These are phyloP conservation scores for Gaertneriomyces sp. DNA, from an alignment of 192 early-diverging fungal genomes.

Conservation along the genomic window DNA sequence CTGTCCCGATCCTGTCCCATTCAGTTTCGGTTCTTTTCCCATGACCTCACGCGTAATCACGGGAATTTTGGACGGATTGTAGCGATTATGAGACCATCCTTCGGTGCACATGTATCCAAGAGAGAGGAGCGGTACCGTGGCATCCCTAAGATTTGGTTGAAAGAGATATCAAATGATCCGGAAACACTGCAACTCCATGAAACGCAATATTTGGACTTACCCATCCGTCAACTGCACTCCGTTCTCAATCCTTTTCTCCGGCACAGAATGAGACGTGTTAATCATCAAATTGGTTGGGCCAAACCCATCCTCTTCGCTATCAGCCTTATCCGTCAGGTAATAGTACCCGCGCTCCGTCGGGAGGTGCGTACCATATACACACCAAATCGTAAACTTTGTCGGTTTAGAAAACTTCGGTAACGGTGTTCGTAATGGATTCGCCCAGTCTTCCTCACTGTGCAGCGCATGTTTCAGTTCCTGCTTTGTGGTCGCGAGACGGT, in stretches of 20 bases:
- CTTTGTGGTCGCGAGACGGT: conserved; percentile 56
- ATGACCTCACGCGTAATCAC: conserved; percentile 70
- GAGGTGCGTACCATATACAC: conserved; percentile 76
- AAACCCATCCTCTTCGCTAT: neutral
- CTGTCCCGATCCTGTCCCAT: too few relatives aligned
- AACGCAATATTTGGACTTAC: conserved; percentile 26
- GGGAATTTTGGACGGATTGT: conserved; percentile 72
- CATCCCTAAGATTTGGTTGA: conserved; percentile 54
- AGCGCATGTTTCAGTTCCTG: conserved; percentile 55
- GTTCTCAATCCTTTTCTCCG: conserved; percentile 58
- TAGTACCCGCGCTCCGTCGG: conserved; percentile 81
- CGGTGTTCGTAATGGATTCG: conserved; percentile 73
- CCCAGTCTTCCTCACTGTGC: conserved; percentile 62
- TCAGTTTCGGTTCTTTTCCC: conserved; percentile 34
- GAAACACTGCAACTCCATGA: too few relatives aligned
- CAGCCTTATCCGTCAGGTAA: conserved; percentile 41
- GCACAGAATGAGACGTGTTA: conserved; percentile 35
- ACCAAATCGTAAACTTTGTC: conserved; percentile 72
- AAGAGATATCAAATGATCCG: too few relatives aligned
- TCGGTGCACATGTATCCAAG: conserved; percentile 83
- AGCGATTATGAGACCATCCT: conserved; percentile 77
- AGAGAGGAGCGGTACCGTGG: conserved; percentile 82
- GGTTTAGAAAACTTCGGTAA: conserved; percentile 41
- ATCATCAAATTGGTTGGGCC: conserved; percentile 14
- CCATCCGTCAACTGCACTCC: conserved; percentile 69